A percentile compares a stretch with the other conserved stretches of the same genome.
phyloP scores from a whole-genome alignment of 345 rosid genomes.

The Eucalyptus curtisii region DNA sequence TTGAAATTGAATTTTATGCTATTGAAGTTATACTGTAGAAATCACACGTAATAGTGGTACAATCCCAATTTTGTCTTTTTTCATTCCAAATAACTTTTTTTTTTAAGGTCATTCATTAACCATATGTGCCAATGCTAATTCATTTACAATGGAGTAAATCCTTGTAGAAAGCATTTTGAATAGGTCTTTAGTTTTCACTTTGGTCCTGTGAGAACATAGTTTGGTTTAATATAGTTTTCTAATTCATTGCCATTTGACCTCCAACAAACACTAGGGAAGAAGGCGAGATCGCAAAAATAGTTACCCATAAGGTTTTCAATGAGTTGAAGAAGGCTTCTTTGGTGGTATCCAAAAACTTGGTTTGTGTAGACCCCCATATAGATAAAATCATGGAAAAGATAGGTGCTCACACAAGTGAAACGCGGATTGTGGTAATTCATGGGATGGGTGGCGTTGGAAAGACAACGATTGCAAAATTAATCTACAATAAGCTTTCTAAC shows the following conservation, averaged over 20 bases:
- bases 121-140: neutral
- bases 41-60: accelerated
- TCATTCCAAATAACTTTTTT: too few relatives aligned
- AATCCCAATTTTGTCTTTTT: neutral
- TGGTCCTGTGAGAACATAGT: neutral
- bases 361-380: neutral
- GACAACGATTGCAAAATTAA: neutral
- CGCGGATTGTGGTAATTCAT: neutral
- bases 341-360: neutral
- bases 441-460: neutral
- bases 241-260: neutral
- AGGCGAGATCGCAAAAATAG: accelerated
- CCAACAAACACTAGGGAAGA: neutral
- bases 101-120: accelerated
- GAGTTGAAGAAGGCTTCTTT: neutral
- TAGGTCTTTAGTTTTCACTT: neutral
- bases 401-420: neutral
- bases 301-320: neutral
- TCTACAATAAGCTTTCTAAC: neutral
- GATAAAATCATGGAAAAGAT: neutral
- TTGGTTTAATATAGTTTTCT: accelerated
- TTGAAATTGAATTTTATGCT: neutral
- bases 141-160: neutral
- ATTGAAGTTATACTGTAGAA: accelerated
- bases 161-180: neutral